These are phyloP conservation scores for Lactarius sp. DNA, from an alignment of 768 basidiomycete species.

Conservation along the genomic window DNA sequence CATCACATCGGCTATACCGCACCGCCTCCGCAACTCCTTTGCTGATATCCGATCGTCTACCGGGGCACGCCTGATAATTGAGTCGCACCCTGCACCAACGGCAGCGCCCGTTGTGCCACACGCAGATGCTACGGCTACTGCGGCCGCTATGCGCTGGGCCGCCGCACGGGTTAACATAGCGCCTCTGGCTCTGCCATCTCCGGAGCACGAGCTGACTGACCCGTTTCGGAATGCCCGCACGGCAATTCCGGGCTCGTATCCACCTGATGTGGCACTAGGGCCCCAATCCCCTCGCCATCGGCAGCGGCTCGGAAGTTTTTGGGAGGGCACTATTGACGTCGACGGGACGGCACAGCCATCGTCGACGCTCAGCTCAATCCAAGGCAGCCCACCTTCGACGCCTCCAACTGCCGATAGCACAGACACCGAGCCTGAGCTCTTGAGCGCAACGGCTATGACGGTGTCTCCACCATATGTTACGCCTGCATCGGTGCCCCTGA, in stretches of 20 bases:
- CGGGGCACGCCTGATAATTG: slow-evolving; percentile 27
- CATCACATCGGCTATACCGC: slow-evolving; percentile 28
- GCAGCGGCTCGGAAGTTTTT: slow-evolving; percentile 61
- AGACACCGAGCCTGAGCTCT: not conserved
- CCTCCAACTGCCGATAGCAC: slow-evolving; percentile 10
- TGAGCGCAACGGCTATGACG: slow-evolving; percentile 16
- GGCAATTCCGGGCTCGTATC: slow-evolving; percentile 59
- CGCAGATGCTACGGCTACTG: slow-evolving; percentile 57
- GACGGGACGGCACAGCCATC: slow-evolving; percentile 32
- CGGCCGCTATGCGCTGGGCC: slow-evolving; percentile 84
- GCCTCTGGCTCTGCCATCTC: slow-evolving; percentile 82
- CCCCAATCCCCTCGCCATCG: slow-evolving; percentile 50
- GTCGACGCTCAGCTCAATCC: slow-evolving; percentile 28
- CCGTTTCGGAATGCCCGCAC: slow-evolving; percentile 76
- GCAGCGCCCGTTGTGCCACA: slow-evolving; percentile 30
- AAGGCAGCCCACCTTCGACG: slow-evolving; percentile 30
- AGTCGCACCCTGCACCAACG: slow-evolving; percentile 4
- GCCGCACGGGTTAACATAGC: slow-evolving; percentile 77
- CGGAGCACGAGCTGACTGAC: slow-evolving; percentile 88
- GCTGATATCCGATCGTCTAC: slow-evolving; percentile 39
- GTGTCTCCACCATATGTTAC: slow-evolving; percentile 28
- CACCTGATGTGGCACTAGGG: slow-evolving; percentile 34
- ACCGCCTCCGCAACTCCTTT: slow-evolving; percentile 45
- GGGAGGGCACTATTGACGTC: slow-evolving; percentile 72
- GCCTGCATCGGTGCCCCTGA: slow-evolving; percentile 29